phyloP scores from a whole-genome alignment of 768 basidiomycete species.

The Naganishia kalamii region DNA sequence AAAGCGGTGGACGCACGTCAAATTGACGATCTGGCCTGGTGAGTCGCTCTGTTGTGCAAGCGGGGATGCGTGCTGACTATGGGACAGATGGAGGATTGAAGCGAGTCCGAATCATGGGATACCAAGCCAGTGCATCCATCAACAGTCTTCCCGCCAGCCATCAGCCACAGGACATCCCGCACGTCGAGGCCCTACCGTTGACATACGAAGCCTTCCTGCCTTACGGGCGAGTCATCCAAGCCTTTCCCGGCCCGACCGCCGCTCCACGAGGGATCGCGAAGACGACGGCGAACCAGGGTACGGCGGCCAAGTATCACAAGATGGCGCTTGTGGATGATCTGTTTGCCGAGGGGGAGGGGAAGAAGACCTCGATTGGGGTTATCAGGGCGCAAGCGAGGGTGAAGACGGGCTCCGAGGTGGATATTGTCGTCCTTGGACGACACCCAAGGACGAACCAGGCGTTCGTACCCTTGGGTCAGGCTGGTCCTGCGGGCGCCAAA shows the following conservation, averaged over 20 bases:
- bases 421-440: constrained; percentile 33
- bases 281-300: constrained; percentile 77
- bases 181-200: constrained; percentile 53
- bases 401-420: constrained; percentile 26
- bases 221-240: constrained; percentile 88
- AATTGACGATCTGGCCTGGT: constrained; percentile 76
- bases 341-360: constrained; percentile 15
- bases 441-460: constrained; percentile 53
- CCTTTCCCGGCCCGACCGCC: constrained; percentile 62
- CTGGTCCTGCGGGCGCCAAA: constrained; percentile 42
- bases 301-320: constrained; percentile 89
- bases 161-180: constrained; percentile 13
- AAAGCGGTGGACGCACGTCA: constrained; percentile 69
- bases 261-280: constrained; percentile 59
- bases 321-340: constrained; percentile 58
- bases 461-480: constrained; percentile 79
- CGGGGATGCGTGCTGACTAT: not conserved
- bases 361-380: constrained; percentile 25
- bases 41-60: constrained; percentile 19
- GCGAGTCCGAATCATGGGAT: constrained; percentile 74
- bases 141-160: constrained; percentile 55
- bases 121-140: constrained; percentile 41
- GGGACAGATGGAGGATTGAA: constrained; percentile 80
- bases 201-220: constrained; percentile 79
- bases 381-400: constrained; percentile 23